These are phyloP conservation scores for Coprinellus aureogranulatus DNA, from an alignment of 768 basidiomycete genomes.

Conservation along the genomic window DNA sequence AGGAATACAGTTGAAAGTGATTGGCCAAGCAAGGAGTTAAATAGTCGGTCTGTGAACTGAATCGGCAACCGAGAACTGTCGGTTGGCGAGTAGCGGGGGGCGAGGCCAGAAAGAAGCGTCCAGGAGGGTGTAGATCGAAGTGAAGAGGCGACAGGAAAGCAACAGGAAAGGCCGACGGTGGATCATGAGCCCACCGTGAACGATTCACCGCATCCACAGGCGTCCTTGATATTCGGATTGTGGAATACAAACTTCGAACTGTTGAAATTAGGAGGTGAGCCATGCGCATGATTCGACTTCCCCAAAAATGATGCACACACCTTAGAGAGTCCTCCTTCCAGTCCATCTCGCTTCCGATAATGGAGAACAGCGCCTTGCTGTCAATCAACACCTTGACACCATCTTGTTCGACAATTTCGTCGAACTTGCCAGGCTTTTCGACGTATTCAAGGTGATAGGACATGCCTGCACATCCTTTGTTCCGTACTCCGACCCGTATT, in stretches of 20 bases:
- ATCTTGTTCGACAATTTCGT: conserved; percentile 95
- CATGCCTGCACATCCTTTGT: conserved; percentile 92
- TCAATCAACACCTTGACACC: conserved; percentile 93
- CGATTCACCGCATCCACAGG: conserved; percentile 93
- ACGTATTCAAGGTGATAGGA: conserved; percentile 95
- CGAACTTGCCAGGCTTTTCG: conserved; percentile 83
- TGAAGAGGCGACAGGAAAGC: background rate
- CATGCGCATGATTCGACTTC: background rate
- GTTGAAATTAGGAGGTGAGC: conserved; percentile 4
- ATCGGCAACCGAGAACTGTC: no score
- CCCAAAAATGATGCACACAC: conserved; percentile 38
- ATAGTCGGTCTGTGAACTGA: no score
- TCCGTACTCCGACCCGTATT: conserved; percentile 92
- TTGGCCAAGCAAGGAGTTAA: no score
- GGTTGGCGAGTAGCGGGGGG: no score
- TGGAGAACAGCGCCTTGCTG: conserved; percentile 93
- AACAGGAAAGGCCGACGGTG: background rate
- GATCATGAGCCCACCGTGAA: conserved; percentile 61
- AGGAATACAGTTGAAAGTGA: no score
- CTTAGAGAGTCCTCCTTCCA: conserved; percentile 93
- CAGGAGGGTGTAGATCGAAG: no score
- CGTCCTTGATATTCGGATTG: conserved; percentile 93
- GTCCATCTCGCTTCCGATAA: conserved; percentile 99
- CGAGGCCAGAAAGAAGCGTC: no score
- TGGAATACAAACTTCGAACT: conserved; percentile 82